Percentiles rank a stretch among this genome's conserved stretches.
phyloP scores from a whole-genome alignment of 2,329 filamentous ascomycete genomes.

The Trichoderma sp. region DNA sequence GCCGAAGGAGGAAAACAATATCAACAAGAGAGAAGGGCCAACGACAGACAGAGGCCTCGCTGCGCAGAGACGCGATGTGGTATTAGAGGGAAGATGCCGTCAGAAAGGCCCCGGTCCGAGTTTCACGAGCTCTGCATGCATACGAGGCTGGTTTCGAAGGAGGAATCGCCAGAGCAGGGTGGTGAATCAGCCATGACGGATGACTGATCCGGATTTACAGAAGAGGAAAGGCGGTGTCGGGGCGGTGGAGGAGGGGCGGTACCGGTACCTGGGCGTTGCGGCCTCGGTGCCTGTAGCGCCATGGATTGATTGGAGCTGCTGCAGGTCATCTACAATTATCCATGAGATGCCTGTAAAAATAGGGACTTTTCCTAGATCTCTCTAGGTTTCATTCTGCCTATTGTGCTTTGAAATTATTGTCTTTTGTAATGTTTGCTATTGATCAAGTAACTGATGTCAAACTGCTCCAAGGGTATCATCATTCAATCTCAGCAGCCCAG shows the following conservation, averaged over 20 bases:
- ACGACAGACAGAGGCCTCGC: neutral
- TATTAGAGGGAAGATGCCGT: conserved; percentile 1
- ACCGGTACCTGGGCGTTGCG: neutral
- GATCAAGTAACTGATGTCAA: neutral
- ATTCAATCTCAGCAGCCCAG: neutral
- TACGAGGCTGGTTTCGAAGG: conserved; percentile 19
- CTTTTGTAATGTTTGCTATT: neutral
- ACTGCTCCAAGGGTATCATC: neutral
- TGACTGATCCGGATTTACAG: conserved; percentile 13
- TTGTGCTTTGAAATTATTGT: neutral
- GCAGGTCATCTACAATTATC: neutral
- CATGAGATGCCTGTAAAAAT: neutral
- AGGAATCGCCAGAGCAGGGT: conserved; percentile 16
- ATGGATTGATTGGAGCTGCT: neutral
- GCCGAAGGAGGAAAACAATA: neutral
- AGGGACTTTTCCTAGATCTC: neutral
- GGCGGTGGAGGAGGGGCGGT: neutral
- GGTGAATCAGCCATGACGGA: conserved; percentile 22
- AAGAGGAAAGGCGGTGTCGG: conserved; percentile 17
- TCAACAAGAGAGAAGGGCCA: neutral
- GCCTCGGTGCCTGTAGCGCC: neutral
- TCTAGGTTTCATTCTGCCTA: neutral
- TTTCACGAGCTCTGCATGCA: conserved; percentile 9
- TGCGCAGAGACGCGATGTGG: neutral
- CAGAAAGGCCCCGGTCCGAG: conserved; percentile 14